Evolutionary conservation across 768 basidiomycete species (phyloP), one percentile per base, ranked within the genome.

Genomic region (Clathrus columnatus): DNA sequence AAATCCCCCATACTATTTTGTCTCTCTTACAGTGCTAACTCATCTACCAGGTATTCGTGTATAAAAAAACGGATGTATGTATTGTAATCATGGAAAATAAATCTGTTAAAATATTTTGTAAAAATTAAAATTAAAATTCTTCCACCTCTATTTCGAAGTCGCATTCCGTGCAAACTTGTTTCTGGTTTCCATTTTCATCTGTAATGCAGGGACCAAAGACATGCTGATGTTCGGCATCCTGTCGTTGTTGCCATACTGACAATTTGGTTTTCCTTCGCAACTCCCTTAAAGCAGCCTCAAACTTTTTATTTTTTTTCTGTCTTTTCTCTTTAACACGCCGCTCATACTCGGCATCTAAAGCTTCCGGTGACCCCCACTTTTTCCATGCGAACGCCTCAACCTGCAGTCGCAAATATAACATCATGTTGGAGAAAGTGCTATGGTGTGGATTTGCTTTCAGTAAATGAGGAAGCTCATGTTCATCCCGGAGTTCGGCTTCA

Each of bases 391-490:
- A 97, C 45, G 85, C 89, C 68, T 99, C 96, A 1, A 96, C 91
- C 68, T 98, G 95, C 64, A 75, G 86, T 29, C 96, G 83, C 4
- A 97, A 75, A 70, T 88, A 98, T 20, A 99, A 77, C 96, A 98
- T 98, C 96, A 98, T 98, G 74, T 98, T 99, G 30, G 89, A 88
- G 65, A 89, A 98, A 0, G 91, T 94, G 10, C 92, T 87, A 60
- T 89, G 87, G 72, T 96, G 93, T 3, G 91, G 94, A 67, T 97
- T 97, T 18, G 91, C 87, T 65, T 94, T 91, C 56, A 98, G 77
- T 23, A 95, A 74, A 68, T 99, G 96, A 0, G 95, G 96, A 60
- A 99, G 79, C 17, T 87, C 72, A 62, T 96, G 91, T 63, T 89
- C 83, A 65, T 99, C 96, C 55, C 87, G 84, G 24, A 99, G 75